phyloP scores from a whole-genome alignment of 2,329 filamentous ascomycete species.

The Aspergillus sojae region DNA sequence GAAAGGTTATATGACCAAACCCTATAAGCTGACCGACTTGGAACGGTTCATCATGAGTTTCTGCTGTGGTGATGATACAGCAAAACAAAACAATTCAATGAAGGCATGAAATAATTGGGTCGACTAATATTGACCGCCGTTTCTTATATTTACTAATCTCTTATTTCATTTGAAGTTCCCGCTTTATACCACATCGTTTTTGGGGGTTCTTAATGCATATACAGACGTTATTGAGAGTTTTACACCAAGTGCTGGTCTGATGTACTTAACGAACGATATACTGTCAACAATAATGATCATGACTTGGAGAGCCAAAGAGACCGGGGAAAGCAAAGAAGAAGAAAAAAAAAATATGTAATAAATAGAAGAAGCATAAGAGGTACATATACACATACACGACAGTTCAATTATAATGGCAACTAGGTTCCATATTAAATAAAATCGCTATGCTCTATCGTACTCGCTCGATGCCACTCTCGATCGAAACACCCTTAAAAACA shows the following conservation, averaged over 20 bases:
- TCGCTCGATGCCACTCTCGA: not conserved
- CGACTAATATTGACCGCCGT: not conserved
- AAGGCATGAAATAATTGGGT: slow-evolving; percentile 21
- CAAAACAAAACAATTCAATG: slow-evolving; percentile 17
- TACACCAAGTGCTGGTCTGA: not conserved
- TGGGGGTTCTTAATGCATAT: slow-evolving; percentile 9
- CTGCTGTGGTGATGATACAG: slow-evolving; percentile 32
- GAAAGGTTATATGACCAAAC: slow-evolving; percentile 70
- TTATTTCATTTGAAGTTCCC: slow-evolving; percentile 2
- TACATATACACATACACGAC: not conserved
- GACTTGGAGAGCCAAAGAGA: slow-evolving; percentile 2
- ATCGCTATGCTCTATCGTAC: slow-evolving; percentile 4
- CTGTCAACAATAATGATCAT: slow-evolving; percentile 12
- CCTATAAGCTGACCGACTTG: slow-evolving; percentile 65
- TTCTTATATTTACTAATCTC: slow-evolving; percentile 8
- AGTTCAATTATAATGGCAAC: slow-evolving; percentile 1
- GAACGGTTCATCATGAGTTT: slow-evolving; percentile 61
- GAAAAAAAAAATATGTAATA: not conserved
- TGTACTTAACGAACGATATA: slow-evolving; percentile 10
- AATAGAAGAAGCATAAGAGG: not conserved
- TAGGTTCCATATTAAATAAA: slow-evolving; percentile 8
- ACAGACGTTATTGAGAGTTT: slow-evolving; percentile 8
- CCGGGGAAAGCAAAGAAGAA: not conserved
- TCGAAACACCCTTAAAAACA: not conserved
- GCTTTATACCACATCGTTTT: slow-evolving; percentile 15